phyloP scores from a whole-genome alignment of 176 grass and related monocot species.

The Hyparrhenia diplandra region DNA sequence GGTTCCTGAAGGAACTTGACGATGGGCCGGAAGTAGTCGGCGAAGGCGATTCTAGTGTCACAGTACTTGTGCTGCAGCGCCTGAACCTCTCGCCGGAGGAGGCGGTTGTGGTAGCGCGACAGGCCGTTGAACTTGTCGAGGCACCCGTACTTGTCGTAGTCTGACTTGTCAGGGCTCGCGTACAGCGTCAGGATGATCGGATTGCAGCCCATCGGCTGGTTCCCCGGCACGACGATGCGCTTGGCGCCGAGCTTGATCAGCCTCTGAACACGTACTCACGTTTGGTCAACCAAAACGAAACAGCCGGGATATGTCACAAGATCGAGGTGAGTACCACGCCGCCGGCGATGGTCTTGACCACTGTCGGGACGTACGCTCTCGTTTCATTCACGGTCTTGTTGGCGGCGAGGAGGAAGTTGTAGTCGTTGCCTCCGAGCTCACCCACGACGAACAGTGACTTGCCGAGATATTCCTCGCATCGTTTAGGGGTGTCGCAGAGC shows the following conservation, averaged over 20 bases:
- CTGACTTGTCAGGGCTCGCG: slow-evolving; percentile 18
- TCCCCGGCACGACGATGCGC: slow-evolving; percentile 37
- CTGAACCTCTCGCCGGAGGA: neutral
- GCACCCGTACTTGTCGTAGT: slow-evolving; percentile 44
- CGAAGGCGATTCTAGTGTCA: slow-evolving; percentile 10
- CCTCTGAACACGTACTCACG: neutral
- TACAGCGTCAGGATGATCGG: slow-evolving; percentile 31
- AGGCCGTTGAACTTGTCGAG: slow-evolving; percentile 37
- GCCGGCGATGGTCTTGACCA: slow-evolving; percentile 24
- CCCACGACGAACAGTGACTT: slow-evolving; percentile 55
- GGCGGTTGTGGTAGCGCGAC: slow-evolving; percentile 28
- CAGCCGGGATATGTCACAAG: no score
- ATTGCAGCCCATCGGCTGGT: slow-evolving; percentile 42
- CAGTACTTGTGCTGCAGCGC: neutral
- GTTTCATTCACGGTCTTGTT: slow-evolving; percentile 6
- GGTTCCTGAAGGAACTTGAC: neutral
- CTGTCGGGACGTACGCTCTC: neutral
- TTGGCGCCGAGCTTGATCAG: slow-evolving; percentile 36
- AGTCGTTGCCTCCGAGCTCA: slow-evolving; percentile 66
- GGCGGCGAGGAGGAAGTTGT: slow-evolving; percentile 31
- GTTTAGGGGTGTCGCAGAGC: slow-evolving; percentile 11
- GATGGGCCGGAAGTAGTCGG: slow-evolving; percentile 28
- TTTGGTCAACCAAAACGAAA: neutral
- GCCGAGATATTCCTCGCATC: slow-evolving; percentile 28
- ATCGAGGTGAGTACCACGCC: slow-evolving; percentile 10